Percentiles rank a stretch among this genome's conserved stretches.
Evolutionary conservation across 192 early-diverging fungal genomes (phyloP).

Genomic region (Lunasporangiospora selenospora): DNA sequence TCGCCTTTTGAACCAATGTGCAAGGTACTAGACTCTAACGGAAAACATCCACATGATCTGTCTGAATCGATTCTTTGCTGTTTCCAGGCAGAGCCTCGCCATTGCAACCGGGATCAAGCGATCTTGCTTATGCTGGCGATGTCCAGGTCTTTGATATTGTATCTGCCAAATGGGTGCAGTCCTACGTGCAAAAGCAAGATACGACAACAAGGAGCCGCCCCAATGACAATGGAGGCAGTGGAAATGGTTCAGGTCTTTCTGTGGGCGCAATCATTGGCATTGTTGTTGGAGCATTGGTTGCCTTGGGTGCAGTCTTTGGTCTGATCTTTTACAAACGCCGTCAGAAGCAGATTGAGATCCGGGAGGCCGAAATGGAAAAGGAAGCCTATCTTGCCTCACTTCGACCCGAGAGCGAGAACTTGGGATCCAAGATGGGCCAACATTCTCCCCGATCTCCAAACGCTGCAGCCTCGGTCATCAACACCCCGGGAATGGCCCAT

Average conservation of each 20-base stretch:
- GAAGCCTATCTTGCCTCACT: constrained; percentile 13
- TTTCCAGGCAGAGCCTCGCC: too few species aligned
- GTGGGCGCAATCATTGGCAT: constrained; percentile 11
- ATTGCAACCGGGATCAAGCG: too few species aligned
- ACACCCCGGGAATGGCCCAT: constrained; percentile 34
- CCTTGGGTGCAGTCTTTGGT: constrained; percentile 4
- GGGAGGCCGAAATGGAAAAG: constrained; percentile 18
- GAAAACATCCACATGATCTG: too few species aligned
- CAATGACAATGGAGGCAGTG: background rate
- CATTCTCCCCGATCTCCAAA: constrained; percentile 1
- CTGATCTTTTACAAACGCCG: constrained; percentile 11
- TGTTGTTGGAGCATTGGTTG: background rate
- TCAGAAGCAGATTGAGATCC: constrained; percentile 23
- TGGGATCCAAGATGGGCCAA: background rate
- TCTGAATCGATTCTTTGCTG: too few species aligned
- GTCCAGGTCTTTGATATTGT: constrained; percentile 34
- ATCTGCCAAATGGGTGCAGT: constrained; percentile 15
- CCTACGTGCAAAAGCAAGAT: constrained; percentile 30
- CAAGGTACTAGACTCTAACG: too few species aligned
- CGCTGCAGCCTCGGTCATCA: background rate
- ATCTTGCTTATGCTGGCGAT: constrained; percentile 5
- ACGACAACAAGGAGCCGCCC: constrained; percentile 4
- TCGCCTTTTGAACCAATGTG: too few species aligned
- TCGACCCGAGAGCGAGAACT: constrained; percentile 4
- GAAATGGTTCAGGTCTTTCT: background rate